These are phyloP conservation scores for Ziziphus jujuba DNA, from an alignment of 306 rosid genomes.

Conservation along the genomic window DNA sequence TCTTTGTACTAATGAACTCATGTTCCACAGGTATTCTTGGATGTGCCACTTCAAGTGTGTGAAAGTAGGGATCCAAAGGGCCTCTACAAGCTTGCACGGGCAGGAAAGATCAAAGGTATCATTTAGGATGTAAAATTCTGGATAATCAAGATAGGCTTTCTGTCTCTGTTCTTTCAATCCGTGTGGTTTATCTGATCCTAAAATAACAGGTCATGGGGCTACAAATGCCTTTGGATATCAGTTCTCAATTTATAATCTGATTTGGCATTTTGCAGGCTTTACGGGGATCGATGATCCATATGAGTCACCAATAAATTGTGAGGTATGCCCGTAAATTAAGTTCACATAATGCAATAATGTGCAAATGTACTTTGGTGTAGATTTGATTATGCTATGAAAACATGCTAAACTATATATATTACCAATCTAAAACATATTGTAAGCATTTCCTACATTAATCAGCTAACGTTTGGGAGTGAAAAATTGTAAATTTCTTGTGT, in stretches of 20 bases:
- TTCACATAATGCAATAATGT: constrained; percentile 4
- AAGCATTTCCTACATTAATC: not conserved
- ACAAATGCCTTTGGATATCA: not conserved
- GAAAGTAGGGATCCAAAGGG: constrained; percentile 96
- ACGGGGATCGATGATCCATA: constrained; percentile 95
- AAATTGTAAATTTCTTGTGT: not conserved
- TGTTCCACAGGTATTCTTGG: constrained; percentile 76
- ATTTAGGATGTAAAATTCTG: constrained; percentile 2
- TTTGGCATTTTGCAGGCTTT: constrained; percentile 66
- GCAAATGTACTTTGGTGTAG: constrained; percentile 5
- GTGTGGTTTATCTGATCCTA: not conserved
- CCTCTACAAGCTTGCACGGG: constrained; percentile 90
- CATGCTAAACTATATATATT: not conserved
- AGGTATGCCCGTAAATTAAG: constrained; percentile 44
- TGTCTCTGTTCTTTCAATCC: not conserved
- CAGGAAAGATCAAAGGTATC: constrained; percentile 87
- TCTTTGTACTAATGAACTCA: constrained; percentile 22
- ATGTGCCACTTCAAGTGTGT: constrained; percentile 80
- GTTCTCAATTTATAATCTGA: not conserved
- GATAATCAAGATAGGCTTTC: not conserved
- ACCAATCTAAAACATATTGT: not conserved
- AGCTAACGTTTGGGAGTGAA: not conserved
- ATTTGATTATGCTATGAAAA: constrained; percentile 1
- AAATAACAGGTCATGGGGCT: not conserved
- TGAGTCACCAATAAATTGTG: constrained; percentile 72